Evolutionary conservation across 2,329 filamentous ascomycete genomes (phyloP).

Genomic region (Diaporthe destruens): DNA sequence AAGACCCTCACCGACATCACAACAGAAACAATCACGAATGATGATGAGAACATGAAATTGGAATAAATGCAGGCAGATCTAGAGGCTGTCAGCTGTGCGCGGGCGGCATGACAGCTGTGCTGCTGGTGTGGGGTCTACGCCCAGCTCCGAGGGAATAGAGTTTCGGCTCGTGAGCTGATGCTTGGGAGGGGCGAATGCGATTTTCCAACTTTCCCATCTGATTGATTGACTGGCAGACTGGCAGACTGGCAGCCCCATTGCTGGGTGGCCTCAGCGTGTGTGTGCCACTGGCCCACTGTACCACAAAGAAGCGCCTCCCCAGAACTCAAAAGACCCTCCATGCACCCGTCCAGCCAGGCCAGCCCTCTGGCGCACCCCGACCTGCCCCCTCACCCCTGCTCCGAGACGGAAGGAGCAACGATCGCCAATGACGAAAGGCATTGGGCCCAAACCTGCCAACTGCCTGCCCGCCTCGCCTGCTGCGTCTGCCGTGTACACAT

Average conservation of each 20-base stretch:
- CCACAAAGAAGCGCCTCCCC: conserved; percentile 20
- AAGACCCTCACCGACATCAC: not conserved
- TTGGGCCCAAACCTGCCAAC: not conserved
- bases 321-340: conserved; percentile 8
- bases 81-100: not conserved
- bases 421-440: conserved; percentile 24
- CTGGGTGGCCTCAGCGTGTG: not conserved
- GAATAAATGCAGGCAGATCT: not conserved
- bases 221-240: no score
- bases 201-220: conserved; percentile 40
- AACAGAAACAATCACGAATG: not conserved
- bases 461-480: not conserved
- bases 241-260: not conserved
- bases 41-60: no score
- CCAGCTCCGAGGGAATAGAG: conserved; percentile 16
- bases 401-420: conserved; percentile 23
- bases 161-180: conserved; percentile 26
- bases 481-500: conserved; percentile 3
- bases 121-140: not conserved
- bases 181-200: conserved; percentile 35
- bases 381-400: not conserved
- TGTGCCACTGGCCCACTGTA: not conserved
- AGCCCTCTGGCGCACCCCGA: not conserved
- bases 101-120: not conserved
- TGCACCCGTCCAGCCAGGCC: not conserved